Evolutionary conservation across 2,329 filamentous ascomycete genomes (phyloP).

Genomic region (Trichoderma citrinoviride): DNA sequence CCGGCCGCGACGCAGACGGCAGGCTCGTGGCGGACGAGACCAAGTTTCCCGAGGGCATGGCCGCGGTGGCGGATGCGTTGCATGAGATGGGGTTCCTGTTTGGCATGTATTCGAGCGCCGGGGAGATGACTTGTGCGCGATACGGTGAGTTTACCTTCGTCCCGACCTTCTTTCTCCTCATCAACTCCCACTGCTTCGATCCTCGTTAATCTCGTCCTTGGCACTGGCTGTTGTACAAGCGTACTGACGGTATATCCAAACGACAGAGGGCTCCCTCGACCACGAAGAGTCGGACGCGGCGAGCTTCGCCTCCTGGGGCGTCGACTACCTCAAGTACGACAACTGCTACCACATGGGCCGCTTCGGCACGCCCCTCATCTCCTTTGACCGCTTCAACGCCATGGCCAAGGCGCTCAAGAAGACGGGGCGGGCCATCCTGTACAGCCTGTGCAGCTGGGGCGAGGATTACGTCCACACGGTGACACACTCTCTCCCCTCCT

Average conservation of each 20-base stretch:
- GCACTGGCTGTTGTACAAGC: no score
- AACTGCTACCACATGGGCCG: slow-evolving; percentile 38
- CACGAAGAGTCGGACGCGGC: slow-evolving; percentile 53
- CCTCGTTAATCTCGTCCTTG: slow-evolving; percentile 4
- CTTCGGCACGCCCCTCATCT: slow-evolving; percentile 16
- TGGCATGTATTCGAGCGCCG: slow-evolving; percentile 43
- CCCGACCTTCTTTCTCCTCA: neutral
- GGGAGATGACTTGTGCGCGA: slow-evolving; percentile 47
- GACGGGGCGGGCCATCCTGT: slow-evolving; percentile 34
- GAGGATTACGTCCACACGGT: slow-evolving; percentile 19
- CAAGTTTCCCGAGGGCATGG: slow-evolving; percentile 40
- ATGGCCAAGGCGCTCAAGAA: slow-evolving; percentile 37
- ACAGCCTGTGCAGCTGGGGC: slow-evolving; percentile 39
- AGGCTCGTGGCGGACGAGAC: slow-evolving; percentile 32
- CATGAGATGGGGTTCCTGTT: slow-evolving; percentile 39
- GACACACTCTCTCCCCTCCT: no score
- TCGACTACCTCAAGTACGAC: slow-evolving; percentile 55
- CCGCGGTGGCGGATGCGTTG: slow-evolving; percentile 35
- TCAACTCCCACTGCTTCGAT: no score
- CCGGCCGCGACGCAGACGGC: slow-evolving; percentile 27
- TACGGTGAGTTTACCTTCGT: neutral
- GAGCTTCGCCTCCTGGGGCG: slow-evolving; percentile 51
- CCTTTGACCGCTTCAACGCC: slow-evolving; percentile 21
- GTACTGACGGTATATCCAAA: neutral
- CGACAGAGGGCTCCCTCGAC: slow-evolving; percentile 45